Base-by-base conservation (phyloP, 2,329 filamentous ascomycete species). In the Aspergillus pseudotamarii region DNA sequence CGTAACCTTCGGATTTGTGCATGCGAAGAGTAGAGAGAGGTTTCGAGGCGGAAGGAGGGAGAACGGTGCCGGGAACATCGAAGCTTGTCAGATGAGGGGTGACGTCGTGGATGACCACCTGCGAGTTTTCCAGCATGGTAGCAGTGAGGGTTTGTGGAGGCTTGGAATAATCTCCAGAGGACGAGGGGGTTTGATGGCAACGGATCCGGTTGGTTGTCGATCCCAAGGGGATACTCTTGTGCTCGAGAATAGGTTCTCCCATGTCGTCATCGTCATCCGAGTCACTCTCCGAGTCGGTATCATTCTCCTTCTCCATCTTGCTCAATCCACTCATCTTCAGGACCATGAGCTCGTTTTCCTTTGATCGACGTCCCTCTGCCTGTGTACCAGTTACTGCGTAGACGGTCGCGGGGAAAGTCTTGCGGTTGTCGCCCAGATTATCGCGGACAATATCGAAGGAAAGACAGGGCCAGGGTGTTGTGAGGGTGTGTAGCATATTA, bases 341-440 rank as follows among this genome's bases (percentile, higher is more conserved):
- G 45, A 98, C 89, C 88, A 98, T 90, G 73, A 99, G 83, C 79
- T 96, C 89, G 78, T 99, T 99, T 74, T 99, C 95, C 77, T 89
- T 90, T 57, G 90, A 85, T 69, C 89, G 86, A 56, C 84, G 83
- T 63, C 81, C 83, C 71, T 94, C 94, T 45, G 95, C 95, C 82
- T 99, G 95, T 14, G 95, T 99, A 64, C 95, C 95, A 21, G 93
- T 90, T 36, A 98, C 94, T 12, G 94, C 91, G 81, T 98, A 99
- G 81, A 97, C 90, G 63, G 94, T 97, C 57, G 93, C 93, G 30
- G 95, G 95, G 79, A 96, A 99, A n/a, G 90, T 89, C 78, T 90
- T 96, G 74, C 95, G 90, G 78, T 93, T 89, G 75, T 97, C 91
- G 69, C 95, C 95, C 21, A 99, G 86, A 58, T 85, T 84, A 80